Base-by-base conservation (phyloP, 805 yeast genomes). In the Ogataea salicorniae region DNA sequence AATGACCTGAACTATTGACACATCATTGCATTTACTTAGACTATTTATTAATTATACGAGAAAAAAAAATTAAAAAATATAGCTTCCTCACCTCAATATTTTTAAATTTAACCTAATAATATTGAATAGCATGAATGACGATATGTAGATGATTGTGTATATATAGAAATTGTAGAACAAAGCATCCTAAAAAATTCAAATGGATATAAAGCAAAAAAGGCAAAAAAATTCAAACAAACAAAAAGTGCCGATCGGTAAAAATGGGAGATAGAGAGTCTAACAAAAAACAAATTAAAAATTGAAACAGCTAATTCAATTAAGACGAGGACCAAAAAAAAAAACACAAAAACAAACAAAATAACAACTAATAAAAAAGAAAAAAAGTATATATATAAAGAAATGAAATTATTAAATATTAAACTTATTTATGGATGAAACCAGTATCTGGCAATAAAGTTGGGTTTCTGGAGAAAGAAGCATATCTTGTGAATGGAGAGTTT, bases 401-500 rank as follows among this genome's bases (percentile, higher is more conserved):
- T 6, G 29, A 36, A 36, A 35, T 18, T 3, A 41, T 16, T 13
- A 44, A 26, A 26, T 26, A 26, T 26, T 26, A 26, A 26, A 26
- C 13, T 26, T 29, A 16, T 36, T 34, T 50, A 50, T 51, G 57
- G 13, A 49, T 37, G 11, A 46, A 23, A 26, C 50, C 49, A n/a
- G 41, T 20, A 26, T 55, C 56, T 5, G 44, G 51, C 38, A 54
- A 56, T 53, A 65, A 53, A 13, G 85, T 79, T 51, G 74, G 74
- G 41, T 75, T 65, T 61, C 80, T 72, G 6, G 84, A 78, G 55
- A 79, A 78, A 3, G 83, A 73, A 18, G 83, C 76, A 59, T 80
- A 83, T 56, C 74, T 78, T 52, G 79, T 74, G 63, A 83, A 83
- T 36, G 87, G 84, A 60, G 79, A 77, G 52, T 68, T 72, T 61